phyloP scores from a whole-genome alignment of 108 stramenopile species.

The Fistulifera solaris region DNA sequence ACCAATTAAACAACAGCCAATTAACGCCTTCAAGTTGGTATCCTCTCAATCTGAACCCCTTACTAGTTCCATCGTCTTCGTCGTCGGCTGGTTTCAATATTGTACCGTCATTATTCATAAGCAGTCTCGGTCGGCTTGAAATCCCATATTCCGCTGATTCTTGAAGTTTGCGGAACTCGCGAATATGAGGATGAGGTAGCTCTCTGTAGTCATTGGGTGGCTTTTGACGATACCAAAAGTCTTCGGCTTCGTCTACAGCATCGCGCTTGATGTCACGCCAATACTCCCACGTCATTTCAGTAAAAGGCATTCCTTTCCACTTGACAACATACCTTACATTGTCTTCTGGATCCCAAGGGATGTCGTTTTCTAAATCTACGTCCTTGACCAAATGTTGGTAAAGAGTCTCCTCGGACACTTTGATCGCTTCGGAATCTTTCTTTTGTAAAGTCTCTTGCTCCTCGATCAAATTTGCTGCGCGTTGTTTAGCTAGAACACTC shows the following conservation, averaged over 20 bases:
- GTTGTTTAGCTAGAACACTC: conserved; percentile 63
- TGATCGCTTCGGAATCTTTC: conserved; percentile 12
- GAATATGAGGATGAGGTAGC: conserved; percentile 57
- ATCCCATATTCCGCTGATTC: conserved; percentile 69
- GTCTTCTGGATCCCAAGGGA: conserved; percentile 77
- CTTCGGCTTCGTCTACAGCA: conserved; percentile 68
- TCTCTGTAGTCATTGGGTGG: conserved; percentile 46
- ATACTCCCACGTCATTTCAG: conserved; percentile 86
- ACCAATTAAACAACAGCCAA: conserved; percentile 95
- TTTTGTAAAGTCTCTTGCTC: conserved; percentile 29
- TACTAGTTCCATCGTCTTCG: conserved; percentile 20
- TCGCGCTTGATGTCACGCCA: conserved; percentile 81
- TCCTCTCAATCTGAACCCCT: conserved; percentile 71
- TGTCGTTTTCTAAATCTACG: conserved; percentile 14
- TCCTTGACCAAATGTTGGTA: conserved; percentile 1
- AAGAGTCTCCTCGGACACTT: neutral
- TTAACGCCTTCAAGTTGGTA: conserved; percentile 97
- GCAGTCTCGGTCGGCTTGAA: conserved; percentile 35
- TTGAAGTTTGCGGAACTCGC: conserved; percentile 65
- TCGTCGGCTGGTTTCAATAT: conserved; percentile 30
- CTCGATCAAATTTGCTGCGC: conserved; percentile 47
- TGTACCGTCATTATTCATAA: conserved; percentile 22
- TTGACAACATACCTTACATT: conserved; percentile 81
- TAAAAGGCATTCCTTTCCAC: conserved; percentile 72
- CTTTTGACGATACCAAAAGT: conserved; percentile 72